phyloP scores from a whole-genome alignment of 2,329 filamentous ascomycete genomes.

The Chrysoporthe cubensis region DNA sequence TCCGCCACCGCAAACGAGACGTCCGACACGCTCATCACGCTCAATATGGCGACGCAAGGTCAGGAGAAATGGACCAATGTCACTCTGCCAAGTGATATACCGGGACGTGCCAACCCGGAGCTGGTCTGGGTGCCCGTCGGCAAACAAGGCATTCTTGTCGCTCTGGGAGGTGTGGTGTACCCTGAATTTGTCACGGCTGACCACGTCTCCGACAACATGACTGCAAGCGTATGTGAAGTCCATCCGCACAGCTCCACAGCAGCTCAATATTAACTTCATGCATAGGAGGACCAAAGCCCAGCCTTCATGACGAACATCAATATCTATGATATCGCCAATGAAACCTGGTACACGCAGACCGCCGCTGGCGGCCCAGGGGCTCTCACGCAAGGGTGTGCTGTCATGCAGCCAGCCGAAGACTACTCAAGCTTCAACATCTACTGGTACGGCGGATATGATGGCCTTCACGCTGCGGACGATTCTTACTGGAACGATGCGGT shows the following conservation, averaged over 20 bases:
- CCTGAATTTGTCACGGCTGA: constrained; percentile 50
- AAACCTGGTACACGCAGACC: constrained; percentile 70
- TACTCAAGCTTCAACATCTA: constrained; percentile 80
- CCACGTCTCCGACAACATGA: constrained; percentile 37
- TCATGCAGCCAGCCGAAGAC: constrained; percentile 72
- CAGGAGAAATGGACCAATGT: constrained; percentile 60
- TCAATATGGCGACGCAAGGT: constrained; percentile 60
- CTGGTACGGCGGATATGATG: constrained; percentile 78
- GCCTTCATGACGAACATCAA: constrained; percentile 74
- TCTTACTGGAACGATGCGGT: constrained; percentile 64
- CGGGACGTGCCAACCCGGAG: constrained; percentile 64
- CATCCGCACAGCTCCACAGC: neutral
- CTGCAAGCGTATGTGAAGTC: constrained; percentile 44
- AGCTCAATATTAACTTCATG: constrained; percentile 31
- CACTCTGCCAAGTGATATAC: constrained; percentile 53
- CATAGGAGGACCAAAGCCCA: constrained; percentile 65
- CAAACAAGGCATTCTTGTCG: constrained; percentile 73
- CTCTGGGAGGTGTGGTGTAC: constrained; percentile 73
- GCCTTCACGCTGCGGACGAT: constrained; percentile 41
- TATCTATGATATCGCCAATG: constrained; percentile 73
- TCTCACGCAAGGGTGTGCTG: constrained; percentile 71
- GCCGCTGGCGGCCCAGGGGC: constrained; percentile 62
- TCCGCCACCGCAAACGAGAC: constrained; percentile 47
- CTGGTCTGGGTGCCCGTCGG: constrained; percentile 80
- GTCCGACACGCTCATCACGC: constrained; percentile 61